These are phyloP conservation scores for Elsinoe necatrix DNA, from an alignment of 2,329 filamentous ascomycete genomes.

Conservation along the genomic window DNA sequence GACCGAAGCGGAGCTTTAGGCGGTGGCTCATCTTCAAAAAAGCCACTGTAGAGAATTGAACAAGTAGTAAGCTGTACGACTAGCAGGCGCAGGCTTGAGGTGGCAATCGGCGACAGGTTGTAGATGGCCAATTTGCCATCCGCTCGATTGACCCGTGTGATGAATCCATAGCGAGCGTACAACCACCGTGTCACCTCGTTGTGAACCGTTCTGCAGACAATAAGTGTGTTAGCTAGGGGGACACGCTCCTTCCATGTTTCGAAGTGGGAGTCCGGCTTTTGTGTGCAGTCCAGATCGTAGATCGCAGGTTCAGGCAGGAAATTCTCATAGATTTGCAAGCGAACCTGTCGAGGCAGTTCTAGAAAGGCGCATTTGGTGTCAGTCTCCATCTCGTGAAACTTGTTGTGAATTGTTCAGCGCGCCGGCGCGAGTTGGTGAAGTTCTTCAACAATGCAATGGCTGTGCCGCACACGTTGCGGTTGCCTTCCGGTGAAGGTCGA, in stretches of 20 bases:
- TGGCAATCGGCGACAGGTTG: background rate
- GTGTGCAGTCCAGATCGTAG: background rate
- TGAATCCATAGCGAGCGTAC: background rate
- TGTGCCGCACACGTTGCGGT: background rate
- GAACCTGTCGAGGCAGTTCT: background rate
- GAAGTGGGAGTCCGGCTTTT: background rate
- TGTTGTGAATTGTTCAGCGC: too few relatives aligned
- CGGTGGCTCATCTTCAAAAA: background rate
- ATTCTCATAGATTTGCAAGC: background rate
- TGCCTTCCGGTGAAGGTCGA: background rate
- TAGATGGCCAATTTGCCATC: background rate
- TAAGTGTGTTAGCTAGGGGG: background rate
- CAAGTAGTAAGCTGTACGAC: background rate
- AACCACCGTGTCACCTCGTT: background rate
- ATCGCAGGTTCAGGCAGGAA: background rate
- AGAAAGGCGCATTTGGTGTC: too few relatives aligned
- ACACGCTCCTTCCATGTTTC: background rate
- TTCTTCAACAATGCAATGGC: too few relatives aligned
- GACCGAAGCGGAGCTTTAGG: background rate
- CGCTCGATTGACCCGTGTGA: background rate
- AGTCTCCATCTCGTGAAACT: too few relatives aligned
- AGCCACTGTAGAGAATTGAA: background rate
- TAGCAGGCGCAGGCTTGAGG: background rate
- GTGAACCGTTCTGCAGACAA: background rate
- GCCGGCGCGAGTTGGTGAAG: too few relatives aligned